A percentile compares a stretch with the other conserved stretches of the same genome.
phyloP scores from a whole-genome alignment of 257 asterid species.

The Buddleja alternifolia region DNA sequence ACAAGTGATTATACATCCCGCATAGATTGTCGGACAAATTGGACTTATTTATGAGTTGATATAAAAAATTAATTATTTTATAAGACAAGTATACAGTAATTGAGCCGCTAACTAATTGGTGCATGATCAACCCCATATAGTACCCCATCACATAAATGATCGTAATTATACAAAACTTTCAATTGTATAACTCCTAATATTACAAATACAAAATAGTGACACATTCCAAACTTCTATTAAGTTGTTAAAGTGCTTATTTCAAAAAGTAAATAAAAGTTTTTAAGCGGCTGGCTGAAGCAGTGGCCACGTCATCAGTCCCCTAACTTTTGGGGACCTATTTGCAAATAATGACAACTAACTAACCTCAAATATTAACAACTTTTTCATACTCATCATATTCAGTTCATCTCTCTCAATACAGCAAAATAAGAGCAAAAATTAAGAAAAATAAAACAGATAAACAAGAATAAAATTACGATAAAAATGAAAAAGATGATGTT shows the following conservation, averaged over 20 bases:
- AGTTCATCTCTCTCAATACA: neutral
- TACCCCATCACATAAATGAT: too few species aligned
- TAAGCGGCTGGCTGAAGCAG: slow-evolving; percentile 29
- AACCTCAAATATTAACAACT: neutral
- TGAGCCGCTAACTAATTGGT: too few species aligned
- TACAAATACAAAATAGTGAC: neutral
- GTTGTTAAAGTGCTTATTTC: neutral
- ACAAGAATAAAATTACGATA: neutral
- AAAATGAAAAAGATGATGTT: slow-evolving; percentile 51
- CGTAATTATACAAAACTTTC: too few species aligned
- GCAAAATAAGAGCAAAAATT: too few species aligned
- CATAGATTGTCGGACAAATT: too few species aligned
- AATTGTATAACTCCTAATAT: too few species aligned
- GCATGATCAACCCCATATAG: too few species aligned
- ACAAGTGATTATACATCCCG: too few species aligned
- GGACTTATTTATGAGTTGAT: too few species aligned
- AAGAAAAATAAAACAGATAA: slow-evolving; percentile 3
- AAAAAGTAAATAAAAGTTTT: neutral
- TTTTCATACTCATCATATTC: neutral
- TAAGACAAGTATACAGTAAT: too few species aligned
- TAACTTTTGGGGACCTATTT: slow-evolving; percentile 7
- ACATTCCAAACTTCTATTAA: neutral
- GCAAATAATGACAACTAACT: slow-evolving; percentile 13
- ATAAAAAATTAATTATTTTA: too few species aligned
- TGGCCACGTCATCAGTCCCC: slow-evolving; percentile 40